Conservation (phyloP, 202 grass and related monocot genomes). For the Bolboschoenoplectus hybrid region DNA sequence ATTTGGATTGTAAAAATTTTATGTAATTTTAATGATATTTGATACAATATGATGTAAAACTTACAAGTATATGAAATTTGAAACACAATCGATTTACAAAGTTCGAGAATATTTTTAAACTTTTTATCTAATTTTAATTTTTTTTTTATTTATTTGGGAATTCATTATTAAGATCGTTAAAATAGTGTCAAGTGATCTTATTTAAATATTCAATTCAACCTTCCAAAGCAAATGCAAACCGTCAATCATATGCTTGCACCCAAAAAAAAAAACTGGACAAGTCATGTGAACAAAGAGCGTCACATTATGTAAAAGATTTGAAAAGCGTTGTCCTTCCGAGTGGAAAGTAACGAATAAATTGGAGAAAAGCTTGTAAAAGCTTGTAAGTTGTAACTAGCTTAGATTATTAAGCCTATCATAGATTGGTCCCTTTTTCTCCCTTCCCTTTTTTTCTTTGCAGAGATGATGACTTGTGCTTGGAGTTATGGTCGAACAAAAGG, state of each 20-base stretch:
- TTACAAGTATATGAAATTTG: too few species aligned
- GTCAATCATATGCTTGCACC: background rate
- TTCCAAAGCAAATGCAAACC: background rate
- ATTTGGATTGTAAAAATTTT: too few species aligned
- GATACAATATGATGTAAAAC: too few species aligned
- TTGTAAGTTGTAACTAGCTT: background rate
- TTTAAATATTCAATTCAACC: background rate
- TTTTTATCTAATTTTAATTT: too few species aligned
- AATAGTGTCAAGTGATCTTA: too few species aligned
- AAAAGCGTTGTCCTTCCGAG: conserved; percentile 27
- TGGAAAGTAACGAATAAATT: conserved; percentile 17
- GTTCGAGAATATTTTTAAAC: too few species aligned
- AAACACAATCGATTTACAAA: too few species aligned
- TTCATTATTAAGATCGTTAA: too few species aligned
- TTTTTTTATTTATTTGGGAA: too few species aligned
- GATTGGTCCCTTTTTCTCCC: conserved; percentile 8
- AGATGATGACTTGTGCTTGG: conserved; percentile 39
- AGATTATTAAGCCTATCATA: conserved; percentile 26
- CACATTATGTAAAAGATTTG: background rate
- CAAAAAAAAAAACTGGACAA: conserved; percentile 14
- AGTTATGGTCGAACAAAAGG: conserved; percentile 28
- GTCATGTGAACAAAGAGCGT: conserved; percentile 21
- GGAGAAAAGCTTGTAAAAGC: background rate
- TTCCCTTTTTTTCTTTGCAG: conserved; percentile 23
- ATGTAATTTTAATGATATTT: too few species aligned